Conservation (phyloP, 768 basidiomycete species). For the Tricholoma hemisulphureum region DNA sequence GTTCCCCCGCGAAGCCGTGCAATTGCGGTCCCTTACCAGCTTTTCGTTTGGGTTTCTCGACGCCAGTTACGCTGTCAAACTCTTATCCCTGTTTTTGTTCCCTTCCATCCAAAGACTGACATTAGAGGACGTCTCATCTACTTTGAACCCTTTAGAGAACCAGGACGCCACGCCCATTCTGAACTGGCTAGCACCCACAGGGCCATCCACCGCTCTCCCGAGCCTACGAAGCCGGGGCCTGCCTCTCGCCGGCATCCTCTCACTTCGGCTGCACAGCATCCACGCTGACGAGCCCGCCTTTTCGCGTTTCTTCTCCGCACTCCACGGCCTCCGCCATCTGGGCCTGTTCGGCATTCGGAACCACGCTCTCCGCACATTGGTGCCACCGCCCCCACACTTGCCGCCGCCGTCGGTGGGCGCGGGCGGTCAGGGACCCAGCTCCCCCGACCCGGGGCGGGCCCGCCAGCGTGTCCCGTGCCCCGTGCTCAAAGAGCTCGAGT, state of each 20-base stretch:
- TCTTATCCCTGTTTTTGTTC: conserved; percentile 38
- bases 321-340: conserved; percentile 25
- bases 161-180: conserved; percentile 39
- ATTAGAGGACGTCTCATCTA: conserved; percentile 47
- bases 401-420: too few species aligned
- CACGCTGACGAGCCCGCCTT: conserved; percentile 19
- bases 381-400: not conserved
- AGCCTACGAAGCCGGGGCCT: conserved; percentile 1
- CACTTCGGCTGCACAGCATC: conserved; percentile 32
- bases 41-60: conserved; percentile 47
- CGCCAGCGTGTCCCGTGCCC: conserved; percentile 19
- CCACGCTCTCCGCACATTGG: conserved; percentile 21
- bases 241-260: conserved; percentile 26
- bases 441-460: too few species aligned
- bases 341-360: conserved; percentile 20
- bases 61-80: conserved; percentile 33
- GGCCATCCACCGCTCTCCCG: too few species aligned
- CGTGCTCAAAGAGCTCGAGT: conserved; percentile 24
- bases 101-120: conserved; percentile 37
- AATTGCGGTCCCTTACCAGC: conserved; percentile 28
- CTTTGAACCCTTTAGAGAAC: conserved; percentile 30
- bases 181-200: conserved; percentile 27
- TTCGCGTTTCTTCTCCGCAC: conserved; percentile 24
- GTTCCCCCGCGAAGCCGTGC: conserved; percentile 19
- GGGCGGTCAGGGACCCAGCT: too few species aligned